Evolutionary conservation across 2,329 filamentous ascomycete species (phyloP), one percentile per base, ranked within the genome.

Genomic region (Pestalotiopsis sp.): DNA sequence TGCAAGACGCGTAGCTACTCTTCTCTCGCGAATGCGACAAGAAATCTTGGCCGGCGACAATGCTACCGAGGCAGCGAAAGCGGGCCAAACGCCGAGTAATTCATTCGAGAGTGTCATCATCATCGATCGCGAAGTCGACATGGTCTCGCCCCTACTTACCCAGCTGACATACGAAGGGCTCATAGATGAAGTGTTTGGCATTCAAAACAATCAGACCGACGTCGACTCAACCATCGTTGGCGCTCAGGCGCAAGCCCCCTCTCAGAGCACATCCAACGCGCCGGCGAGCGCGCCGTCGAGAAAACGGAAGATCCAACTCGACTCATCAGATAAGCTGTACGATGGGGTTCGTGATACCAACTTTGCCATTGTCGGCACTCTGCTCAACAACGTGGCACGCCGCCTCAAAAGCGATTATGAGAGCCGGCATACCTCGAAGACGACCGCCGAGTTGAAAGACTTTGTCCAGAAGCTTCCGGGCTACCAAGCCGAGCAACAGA

Each of bases 91-190:
- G 12, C 95, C 96, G 13, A 98, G 96, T 79, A 92, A 92, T 12
- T 91, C 91, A 6, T 93, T 94, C 62, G 96, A 99, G 79, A 97
- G 92, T 76, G 85, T 98, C 69, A 95, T 99, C 75, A 92, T 99
- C 70, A 94, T 99, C 67, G 96, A 99, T 80, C 92, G 96, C 64
- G 95, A 98, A 78, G 92, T 97, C 67, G 96, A 99, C 79, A 94
- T 96, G 75, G 93, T 95, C 17, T 98, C 96, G 1, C 92, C 93
- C 0, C 86, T 99, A 17, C 90, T 99, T 66, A 98, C 95, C 0
- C 96, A 99, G 78, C 84, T 99, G 70, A 99, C 96, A 1, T 99
- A 99, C 76, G 95, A 99, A 81, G 96, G 96, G 3, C 85, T 99
- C 31, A 92, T 99, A 66, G 97, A 99, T 76, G 96, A 99, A 78